Conservation (phyloP, 83 land plant genomes). For the Thuja plicata region DNA sequence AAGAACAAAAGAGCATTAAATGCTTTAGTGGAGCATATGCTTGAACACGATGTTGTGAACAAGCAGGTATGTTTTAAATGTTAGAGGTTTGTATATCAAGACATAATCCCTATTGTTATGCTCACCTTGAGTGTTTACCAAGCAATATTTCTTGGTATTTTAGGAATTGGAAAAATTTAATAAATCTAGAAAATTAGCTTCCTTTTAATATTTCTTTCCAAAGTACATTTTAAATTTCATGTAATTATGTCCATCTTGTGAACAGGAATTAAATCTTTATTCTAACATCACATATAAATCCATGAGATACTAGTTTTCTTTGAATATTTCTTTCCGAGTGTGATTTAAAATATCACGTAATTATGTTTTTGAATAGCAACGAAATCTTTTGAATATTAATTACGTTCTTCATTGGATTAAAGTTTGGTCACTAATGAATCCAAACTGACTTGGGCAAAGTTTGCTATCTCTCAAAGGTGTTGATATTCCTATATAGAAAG, state of each 20-base stretch:
- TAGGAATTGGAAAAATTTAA: background rate
- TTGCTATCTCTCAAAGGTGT: background rate
- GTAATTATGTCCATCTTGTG: background rate
- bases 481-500: background rate
- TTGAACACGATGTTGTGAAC: constrained; percentile 65
- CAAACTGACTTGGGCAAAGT: background rate
- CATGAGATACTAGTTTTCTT: background rate
- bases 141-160: background rate
- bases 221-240: too few relatives aligned
- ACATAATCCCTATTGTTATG: background rate
- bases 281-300: background rate
- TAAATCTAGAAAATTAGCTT: background rate
- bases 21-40: constrained; percentile 69
- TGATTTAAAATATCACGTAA: too few relatives aligned
- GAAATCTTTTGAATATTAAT: too few relatives aligned
- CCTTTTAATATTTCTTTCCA: background rate
- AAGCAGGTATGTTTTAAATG: constrained; percentile 49
- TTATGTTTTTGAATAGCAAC: too few relatives aligned
- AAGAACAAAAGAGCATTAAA: constrained; percentile 63
- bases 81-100: background rate
- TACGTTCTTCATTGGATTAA: background rate
- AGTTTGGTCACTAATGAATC: background rate
- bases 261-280: background rate
- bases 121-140: background rate
- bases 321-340: too few relatives aligned